Evolutionary conservation across 805 yeast genomes (phyloP), one percentile per base, ranked within the genome.

Genomic region (Saturnispora diversa): DNA sequence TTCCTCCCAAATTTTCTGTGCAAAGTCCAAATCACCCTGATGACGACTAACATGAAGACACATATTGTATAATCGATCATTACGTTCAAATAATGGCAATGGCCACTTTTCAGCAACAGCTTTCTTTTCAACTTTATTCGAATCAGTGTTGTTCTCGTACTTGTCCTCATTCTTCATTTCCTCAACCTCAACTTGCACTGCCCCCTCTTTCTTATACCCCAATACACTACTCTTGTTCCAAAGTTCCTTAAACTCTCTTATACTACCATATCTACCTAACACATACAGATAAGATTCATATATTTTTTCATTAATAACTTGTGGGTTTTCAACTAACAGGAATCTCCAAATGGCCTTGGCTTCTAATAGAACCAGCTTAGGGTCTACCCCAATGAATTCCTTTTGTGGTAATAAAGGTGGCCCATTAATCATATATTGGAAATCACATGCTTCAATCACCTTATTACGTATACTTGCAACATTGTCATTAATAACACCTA

Each of bases 341-440:
- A 69, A 77, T 2, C 71, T 69, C 78, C 94, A 75, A 5, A 90
- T 43, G 0, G 97, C 97, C 44, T 75, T 69, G 0, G 90, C 75
- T 59, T 90, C 97, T 0, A 80, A 77, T 31, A 82, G 40, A 1
- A 84, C 60, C 45, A 76, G 70, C 17, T 50, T 44, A 4, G 64
- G 53, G 16, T 48, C 49, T 1, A 34, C 11, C 21, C 37, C 44
- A 11, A 55, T 45, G 3, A 63, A 46, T 2, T 50, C 50, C 7
- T 83, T 54, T 1, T 65, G 50, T 1, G 75, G 53, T 1, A 95
- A 88, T 31, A 90, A 62, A 43, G 90, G 74, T 3, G 97, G 97
- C 2, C 86, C 74, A 11, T 64, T 51, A 2, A n/a, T 29, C 35
- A 55, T 47, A 46, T 60, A 60, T 12, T 46, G 42, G 62, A 55